Evolutionary conservation across 164 flowering plant species (phyloP).

Genomic region (Echeveria elegans): DNA sequence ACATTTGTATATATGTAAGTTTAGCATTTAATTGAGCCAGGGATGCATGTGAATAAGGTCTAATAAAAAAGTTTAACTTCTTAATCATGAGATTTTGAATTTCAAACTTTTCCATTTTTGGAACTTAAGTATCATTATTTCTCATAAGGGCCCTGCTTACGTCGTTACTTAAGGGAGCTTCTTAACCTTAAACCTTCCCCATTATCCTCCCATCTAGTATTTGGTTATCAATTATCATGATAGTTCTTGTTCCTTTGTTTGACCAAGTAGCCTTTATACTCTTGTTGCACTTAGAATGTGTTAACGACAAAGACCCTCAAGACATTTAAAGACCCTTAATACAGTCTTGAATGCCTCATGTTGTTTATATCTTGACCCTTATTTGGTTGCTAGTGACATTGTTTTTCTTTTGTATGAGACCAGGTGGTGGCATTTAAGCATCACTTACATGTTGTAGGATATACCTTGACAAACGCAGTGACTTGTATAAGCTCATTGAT

Average conservation of each 20-base stretch:
- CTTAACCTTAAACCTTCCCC: background rate
- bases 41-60: conserved; percentile 13
- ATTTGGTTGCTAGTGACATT: conserved; percentile 7
- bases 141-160: background rate
- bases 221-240: background rate
- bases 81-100: background rate
- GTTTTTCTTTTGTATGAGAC: background rate
- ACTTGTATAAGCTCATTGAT: background rate
- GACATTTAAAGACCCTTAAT: conserved; percentile 1
- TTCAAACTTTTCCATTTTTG: background rate
- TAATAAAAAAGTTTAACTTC: background rate
- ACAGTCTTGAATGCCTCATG: background rate
- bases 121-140: background rate
- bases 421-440: conserved; percentile 4
- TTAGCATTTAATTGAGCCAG: background rate
- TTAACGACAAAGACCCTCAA: background rate
- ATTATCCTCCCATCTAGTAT: background rate
- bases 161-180: background rate
- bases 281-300: background rate
- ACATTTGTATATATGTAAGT: background rate
- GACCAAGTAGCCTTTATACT: background rate
- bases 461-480: background rate
- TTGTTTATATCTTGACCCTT: background rate
- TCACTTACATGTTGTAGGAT: background rate
- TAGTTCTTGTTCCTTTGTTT: background rate